Base-by-base conservation (phyloP, 1,284 basidiomycete genomes). In the Testicularia cyperi region DNA sequence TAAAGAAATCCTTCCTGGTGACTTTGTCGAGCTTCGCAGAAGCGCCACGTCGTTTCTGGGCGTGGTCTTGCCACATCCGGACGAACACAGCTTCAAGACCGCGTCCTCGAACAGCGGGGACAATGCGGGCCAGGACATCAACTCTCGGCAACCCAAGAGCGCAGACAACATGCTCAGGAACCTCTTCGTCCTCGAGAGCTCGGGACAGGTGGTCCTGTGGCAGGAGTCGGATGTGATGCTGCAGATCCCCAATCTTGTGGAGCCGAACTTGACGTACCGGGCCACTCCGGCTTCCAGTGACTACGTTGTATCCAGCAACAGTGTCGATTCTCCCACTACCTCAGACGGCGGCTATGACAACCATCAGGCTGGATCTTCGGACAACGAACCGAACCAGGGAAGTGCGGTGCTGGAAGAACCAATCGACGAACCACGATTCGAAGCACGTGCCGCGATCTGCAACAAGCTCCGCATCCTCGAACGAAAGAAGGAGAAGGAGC, bases 211-310 rank as follows among this genome's bases (percentile, higher is more conserved):
- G 29, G 43, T 51, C 12, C 25, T 47, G 10, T 51, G 22, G 41
- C 48, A 44, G n/a, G 46, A 49, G 2, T 41, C 44, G 30, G 65
- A 68, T 22, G 54, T 68, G 15, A 64, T 60, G 55, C 45, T 68
- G 10, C 44, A 46, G 28, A 48, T 68, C 14, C 55, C 56, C 3
- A 15, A 18, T 7, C 26, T 65, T 9, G 48, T 68, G 31, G 47
- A 49, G 16, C 8, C 38, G 2, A 14, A 29, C 1, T 44, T 65
- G 10, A 29, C 46, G 1, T 26, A 31, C 1, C 26, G 21, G 1
- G 57, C 53, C 4, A 26, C 39, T 3, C 33, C 45, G 2, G 14
- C 9, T 4, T 47, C 37, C 23, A 43, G 22, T 3, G n/a, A 21
- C 3, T 44, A 44, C 33, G 53, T 62, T 25, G 45, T 52, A 2